Evolutionary conservation across 768 basidiomycete genomes (phyloP), one percentile per base, ranked within the genome.

Genomic region (Hortiboletus flavorubellus): DNA sequence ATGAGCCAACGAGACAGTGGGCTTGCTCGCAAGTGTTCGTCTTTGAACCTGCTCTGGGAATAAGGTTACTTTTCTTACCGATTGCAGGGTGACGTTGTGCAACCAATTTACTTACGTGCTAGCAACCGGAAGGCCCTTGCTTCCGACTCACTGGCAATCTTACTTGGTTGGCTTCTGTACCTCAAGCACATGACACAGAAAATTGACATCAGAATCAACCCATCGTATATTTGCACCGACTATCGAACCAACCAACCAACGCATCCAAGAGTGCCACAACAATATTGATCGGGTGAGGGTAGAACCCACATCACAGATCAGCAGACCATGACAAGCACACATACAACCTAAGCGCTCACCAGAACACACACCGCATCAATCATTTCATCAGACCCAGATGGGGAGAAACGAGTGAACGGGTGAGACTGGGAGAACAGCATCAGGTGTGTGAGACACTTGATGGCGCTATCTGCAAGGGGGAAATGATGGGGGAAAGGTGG

Each of bases 331-430:
- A 51, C 43, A 55, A 41, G 54, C 30, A 48, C 47, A 23, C 59
- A 51, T 42, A 39, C 54, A 55, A 38, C 54, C 43, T 55, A 51
- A 78, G 77, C 79, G 78, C 78, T 80, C 78, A 80, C 78, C 74
- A 63, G 62, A 49, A n/a, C 67, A 63, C 49, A 54, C 56, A 62
- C 59, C 60, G 33, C 51, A 53, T 54, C 63, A 60, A 46, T 53
- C 65, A 67, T 68, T 76, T 79, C 79, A 61, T 80, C 79, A 68
- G 65, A 77, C 79, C 78, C 72, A 60, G 38, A 48, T 60, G 72
- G 75, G 77, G 76, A 78, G 78, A 80, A 76, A 78, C 74, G 57
- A 63, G 60, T 33, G 49, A 54, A 54, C 40, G 35, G 46, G 30
- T 21, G 44, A 45, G 47, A 39, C 51, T 54, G 59, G 64, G 67